A percentile compares a stretch with the other conserved stretches of the same genome.
phyloP scores from a whole-genome alignment of 345 rosid genomes.

The Carallia brachiata region DNA sequence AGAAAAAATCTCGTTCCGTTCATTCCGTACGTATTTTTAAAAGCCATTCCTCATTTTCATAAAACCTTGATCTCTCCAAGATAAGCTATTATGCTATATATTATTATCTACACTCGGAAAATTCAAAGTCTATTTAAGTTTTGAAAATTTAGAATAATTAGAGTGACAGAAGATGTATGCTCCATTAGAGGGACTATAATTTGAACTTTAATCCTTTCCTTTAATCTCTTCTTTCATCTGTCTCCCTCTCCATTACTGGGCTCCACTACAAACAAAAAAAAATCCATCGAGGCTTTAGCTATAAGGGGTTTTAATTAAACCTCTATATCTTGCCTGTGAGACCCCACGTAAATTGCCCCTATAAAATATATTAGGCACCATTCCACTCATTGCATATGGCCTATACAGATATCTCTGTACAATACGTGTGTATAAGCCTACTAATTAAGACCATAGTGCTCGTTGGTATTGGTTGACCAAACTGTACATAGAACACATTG shows the following conservation, averaged over 20 bases:
- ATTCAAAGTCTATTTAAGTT: not conserved
- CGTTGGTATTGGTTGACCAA: not conserved
- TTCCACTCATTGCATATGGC: conserved; percentile 7
- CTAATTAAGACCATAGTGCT: conserved; percentile 19
- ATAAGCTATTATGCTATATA: too few relatives aligned
- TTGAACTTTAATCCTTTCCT: too few relatives aligned
- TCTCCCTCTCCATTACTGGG: too few relatives aligned
- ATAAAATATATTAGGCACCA: conserved; percentile 14
- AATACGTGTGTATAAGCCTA: not conserved
- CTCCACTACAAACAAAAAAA: too few relatives aligned
- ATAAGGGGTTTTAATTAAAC: too few relatives aligned
- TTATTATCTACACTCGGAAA: not conserved
- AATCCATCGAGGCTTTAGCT: not conserved
- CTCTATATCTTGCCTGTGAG: too few relatives aligned
- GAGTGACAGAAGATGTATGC: too few relatives aligned
- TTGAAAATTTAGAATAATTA: too few relatives aligned
- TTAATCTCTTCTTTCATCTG: too few relatives aligned
- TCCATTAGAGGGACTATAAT: too few relatives aligned
- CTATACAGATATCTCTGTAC: too few relatives aligned
- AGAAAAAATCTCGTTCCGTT: not conserved
- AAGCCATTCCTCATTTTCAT: not conserved
- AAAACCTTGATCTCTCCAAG: too few relatives aligned
- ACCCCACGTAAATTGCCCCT: conserved; percentile 8
- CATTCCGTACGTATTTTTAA: not conserved
- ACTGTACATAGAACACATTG: not conserved